Conservation (phyloP, 2,329 filamentous ascomycete genomes). For the Fusarium sp. region DNA sequence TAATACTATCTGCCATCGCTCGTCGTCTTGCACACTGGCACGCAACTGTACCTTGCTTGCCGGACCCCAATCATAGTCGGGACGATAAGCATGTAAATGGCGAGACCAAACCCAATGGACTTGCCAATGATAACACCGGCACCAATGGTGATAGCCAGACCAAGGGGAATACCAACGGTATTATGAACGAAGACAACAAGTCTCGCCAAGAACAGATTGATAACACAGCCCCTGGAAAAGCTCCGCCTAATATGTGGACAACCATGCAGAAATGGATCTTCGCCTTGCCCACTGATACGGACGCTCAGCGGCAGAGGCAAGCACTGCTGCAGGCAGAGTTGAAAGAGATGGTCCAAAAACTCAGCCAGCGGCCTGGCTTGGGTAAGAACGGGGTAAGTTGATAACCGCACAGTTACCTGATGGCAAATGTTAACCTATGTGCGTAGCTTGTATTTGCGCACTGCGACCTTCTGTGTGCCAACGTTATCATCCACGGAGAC, state of each 20-base stretch:
- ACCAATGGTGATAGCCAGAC: conserved; percentile 49
- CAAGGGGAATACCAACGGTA: conserved; percentile 43
- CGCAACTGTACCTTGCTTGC: conserved; percentile 71
- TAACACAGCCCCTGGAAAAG: conserved; percentile 70
- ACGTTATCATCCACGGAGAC: conserved; percentile 80
- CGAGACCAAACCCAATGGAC: conserved; percentile 46
- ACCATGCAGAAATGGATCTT: conserved; percentile 96
- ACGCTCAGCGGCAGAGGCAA: conserved; percentile 73
- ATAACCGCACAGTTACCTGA: neutral
- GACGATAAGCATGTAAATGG: conserved; percentile 44
- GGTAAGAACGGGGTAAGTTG: conserved; percentile 75
- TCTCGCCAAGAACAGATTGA: conserved; percentile 54
- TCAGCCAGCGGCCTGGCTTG: conserved; percentile 81
- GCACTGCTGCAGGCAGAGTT: conserved; percentile 78
- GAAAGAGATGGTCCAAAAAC: conserved; percentile 71
- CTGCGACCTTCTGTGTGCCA: conserved; percentile 95
- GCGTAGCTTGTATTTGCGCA: conserved; percentile 86
- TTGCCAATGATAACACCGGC: conserved; percentile 13
- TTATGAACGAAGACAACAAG: conserved; percentile 40
- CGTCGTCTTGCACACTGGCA: conserved; percentile 92
- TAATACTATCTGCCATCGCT: conserved; percentile 85
- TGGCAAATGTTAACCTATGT: conserved; percentile 22
- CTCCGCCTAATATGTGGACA: conserved; percentile 89
- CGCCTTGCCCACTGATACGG: conserved; percentile 79
- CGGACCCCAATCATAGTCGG: conserved; percentile 42